Percentiles rank a stretch among this genome's conserved stretches.
phyloP scores from a whole-genome alignment of 2,329 filamentous ascomycete species.

The Fusarium sp. region DNA sequence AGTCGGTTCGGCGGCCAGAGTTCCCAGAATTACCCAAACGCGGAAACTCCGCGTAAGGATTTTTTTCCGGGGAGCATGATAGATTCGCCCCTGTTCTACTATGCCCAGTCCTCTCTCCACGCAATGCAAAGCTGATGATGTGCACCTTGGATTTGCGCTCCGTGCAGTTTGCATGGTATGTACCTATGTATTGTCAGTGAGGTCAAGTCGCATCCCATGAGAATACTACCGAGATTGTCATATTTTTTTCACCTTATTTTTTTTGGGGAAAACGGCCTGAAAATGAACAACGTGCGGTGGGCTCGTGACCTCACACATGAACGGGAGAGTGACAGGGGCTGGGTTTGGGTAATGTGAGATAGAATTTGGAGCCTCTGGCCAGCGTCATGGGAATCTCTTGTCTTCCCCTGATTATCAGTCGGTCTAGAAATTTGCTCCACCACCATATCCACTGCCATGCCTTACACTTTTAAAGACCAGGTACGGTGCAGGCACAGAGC shows the following conservation, averaged over 20 bases:
- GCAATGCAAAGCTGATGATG: slow-evolving; percentile 21
- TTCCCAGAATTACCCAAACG: slow-evolving; percentile 23
- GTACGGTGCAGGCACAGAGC: neutral
- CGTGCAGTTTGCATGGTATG: slow-evolving; percentile 1
- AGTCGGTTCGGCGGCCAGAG: slow-evolving; percentile 28
- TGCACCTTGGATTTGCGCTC: slow-evolving; percentile 14
- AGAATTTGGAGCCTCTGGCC: slow-evolving; percentile 30
- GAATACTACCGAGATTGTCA: neutral
- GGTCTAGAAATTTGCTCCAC: slow-evolving; percentile 31
- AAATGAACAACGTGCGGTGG: slow-evolving; percentile 11
- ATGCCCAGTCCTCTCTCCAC: neutral
- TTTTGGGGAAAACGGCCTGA: neutral
- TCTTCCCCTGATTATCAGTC: slow-evolving; percentile 19
- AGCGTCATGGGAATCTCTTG: slow-evolving; percentile 36
- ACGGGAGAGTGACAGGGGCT: slow-evolving; percentile 36
- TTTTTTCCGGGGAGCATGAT: slow-evolving; percentile 29
- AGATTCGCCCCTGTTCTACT: slow-evolving; percentile 16
- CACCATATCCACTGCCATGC: slow-evolving; percentile 22
- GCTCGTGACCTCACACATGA: slow-evolving; percentile 43
- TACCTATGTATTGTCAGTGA: no score
- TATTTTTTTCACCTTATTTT: no score
- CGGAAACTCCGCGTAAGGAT: slow-evolving; percentile 35
- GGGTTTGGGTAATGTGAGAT: slow-evolving; percentile 14
- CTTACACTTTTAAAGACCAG: neutral
- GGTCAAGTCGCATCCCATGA: neutral